These are phyloP conservation scores for Darksidea phi DNA, from an alignment of 495 filamentous ascomycete genomes.

Conservation along the genomic window DNA sequence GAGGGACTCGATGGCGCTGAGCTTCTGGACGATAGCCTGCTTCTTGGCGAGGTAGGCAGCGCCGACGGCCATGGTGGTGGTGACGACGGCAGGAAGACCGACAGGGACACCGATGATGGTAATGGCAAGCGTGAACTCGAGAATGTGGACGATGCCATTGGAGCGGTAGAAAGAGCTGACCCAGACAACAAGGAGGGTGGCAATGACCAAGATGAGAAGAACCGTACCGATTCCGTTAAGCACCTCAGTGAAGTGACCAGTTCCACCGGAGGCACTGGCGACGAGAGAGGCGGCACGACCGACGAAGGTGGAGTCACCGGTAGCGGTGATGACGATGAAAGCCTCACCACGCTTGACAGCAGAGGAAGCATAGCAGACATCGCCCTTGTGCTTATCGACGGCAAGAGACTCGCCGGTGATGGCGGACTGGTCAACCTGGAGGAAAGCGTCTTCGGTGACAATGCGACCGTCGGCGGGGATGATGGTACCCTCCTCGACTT, in stretches of 20 bases:
- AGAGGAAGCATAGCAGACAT: slow-evolving; percentile 79
- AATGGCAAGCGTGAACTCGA: slow-evolving; percentile 82
- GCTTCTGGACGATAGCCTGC: slow-evolving; percentile 95
- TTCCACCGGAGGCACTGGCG: slow-evolving; percentile 64
- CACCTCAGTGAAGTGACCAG: slow-evolving; percentile 87
- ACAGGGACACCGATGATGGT: slow-evolving; percentile 94
- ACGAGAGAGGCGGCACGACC: slow-evolving; percentile 85
- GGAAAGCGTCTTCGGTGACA: slow-evolving; percentile 72
- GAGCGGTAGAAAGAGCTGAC: slow-evolving; percentile 83
- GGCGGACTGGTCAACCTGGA: slow-evolving; percentile 89
- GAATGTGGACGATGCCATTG: slow-evolving; percentile 68
- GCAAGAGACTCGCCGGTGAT: slow-evolving; percentile 92
- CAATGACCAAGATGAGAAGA: slow-evolving; percentile 74
- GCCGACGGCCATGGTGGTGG: slow-evolving; percentile 95
- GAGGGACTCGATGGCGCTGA: slow-evolving; percentile 90
- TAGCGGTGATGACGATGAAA: slow-evolving; percentile 75
- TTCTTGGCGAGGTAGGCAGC: slow-evolving; percentile 91
- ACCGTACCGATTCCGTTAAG: slow-evolving; percentile 82
- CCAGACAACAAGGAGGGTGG: slow-evolving; percentile 81
- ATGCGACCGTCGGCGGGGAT: slow-evolving; percentile 86
- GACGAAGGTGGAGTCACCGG: slow-evolving; percentile 84
- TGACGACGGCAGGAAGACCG: slow-evolving; percentile 93
- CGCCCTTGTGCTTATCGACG: slow-evolving; percentile 78
- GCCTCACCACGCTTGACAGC: slow-evolving; percentile 87
- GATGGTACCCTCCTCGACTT: slow-evolving; percentile 87